These are phyloP conservation scores for Umbilicus rupestris DNA, from an alignment of 164 flowering plant species.

Conservation along the genomic window DNA sequence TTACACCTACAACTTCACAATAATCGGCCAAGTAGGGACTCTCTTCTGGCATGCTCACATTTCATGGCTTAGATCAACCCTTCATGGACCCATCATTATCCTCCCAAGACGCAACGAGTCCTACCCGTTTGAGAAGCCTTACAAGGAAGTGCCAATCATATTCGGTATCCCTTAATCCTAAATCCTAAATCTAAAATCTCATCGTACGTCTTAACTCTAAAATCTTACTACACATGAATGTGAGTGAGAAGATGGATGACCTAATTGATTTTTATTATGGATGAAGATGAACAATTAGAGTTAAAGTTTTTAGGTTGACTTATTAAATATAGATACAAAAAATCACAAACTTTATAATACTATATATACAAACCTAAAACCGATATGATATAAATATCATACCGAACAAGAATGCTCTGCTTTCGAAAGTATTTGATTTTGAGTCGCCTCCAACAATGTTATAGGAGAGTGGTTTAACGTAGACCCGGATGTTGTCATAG, in stretches of 20 bases:
- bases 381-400: too few relatives aligned
- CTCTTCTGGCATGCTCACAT: slow-evolving; percentile 11
- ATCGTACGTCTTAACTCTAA: background rate
- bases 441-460: too few relatives aligned
- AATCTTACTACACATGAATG: background rate
- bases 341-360: too few relatives aligned
- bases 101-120: slow-evolving; percentile 7
- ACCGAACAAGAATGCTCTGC: too few relatives aligned
- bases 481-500: slow-evolving; percentile 3
- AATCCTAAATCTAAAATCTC: background rate
- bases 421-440: too few relatives aligned
- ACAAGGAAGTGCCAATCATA: slow-evolving; percentile 8
- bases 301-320: too few relatives aligned
- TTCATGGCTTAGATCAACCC: slow-evolving; percentile 8
- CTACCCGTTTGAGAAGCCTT: background rate
- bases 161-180: background rate
- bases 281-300: too few relatives aligned
- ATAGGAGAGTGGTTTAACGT: slow-evolving; percentile 9
- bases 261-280: background rate
- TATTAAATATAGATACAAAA: too few relatives aligned
- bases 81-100: slow-evolving; percentile 6
- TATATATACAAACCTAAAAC: too few relatives aligned
- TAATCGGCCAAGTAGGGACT: slow-evolving; percentile 6
- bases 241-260: background rate
- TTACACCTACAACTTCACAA: slow-evolving; percentile 9